phyloP scores from a whole-genome alignment of 148 eudicot species.

The Tetragonia tetragonoides region DNA sequence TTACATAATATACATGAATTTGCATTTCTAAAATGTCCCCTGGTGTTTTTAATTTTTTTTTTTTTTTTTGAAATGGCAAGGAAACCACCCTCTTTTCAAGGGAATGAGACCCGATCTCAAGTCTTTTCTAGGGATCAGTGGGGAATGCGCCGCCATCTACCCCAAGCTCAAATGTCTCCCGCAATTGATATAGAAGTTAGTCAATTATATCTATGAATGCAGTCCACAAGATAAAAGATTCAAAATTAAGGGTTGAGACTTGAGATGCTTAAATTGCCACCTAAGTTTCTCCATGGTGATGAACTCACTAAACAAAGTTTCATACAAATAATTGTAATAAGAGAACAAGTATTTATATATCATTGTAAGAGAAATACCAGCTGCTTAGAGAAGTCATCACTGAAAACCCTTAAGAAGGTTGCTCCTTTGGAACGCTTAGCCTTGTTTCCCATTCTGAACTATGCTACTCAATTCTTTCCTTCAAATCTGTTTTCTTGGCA shows the following conservation, averaged over 20 bases:
- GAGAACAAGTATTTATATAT: no score
- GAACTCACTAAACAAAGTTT: not conserved
- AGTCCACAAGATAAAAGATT: not conserved
- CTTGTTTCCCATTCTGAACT: slow-evolving; percentile 20
- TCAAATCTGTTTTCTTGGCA: no score
- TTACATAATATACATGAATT: no score
- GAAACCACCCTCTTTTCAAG: not conserved
- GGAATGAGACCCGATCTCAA: no score
- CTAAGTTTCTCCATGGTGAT: not conserved
- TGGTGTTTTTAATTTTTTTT: not conserved
- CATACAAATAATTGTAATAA: no score
- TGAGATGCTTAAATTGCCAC: not conserved
- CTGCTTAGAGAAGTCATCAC: slow-evolving; percentile 17
- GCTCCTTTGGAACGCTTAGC: slow-evolving; percentile 21
- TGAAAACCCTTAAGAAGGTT: slow-evolving; percentile 24
- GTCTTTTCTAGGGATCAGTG: no score
- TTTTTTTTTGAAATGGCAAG: not conserved
- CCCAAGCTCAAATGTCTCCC: not conserved
- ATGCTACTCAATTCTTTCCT: no score
- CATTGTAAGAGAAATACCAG: slow-evolving; percentile 18
- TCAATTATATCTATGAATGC: not conserved
- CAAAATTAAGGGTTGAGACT: not conserved
- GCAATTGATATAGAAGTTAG: not conserved
- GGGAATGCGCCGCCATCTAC: no score
- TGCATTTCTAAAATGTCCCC: no score